These are phyloP conservation scores for Fusarium humuli DNA, from an alignment of 2,329 filamentous ascomycete species.

Conservation along the genomic window DNA sequence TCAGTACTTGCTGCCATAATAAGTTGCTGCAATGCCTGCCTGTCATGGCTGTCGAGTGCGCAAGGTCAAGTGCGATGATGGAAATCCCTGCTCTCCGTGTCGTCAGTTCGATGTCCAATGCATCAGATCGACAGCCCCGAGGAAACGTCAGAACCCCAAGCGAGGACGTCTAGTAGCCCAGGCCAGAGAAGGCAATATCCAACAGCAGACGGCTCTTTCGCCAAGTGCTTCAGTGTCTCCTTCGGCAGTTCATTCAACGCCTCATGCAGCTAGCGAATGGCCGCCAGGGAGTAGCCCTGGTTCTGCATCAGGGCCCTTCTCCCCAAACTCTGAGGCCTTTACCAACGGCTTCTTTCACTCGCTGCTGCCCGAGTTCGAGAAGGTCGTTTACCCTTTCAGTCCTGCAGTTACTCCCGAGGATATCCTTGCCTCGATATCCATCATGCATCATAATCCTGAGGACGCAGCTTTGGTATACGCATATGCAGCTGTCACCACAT, in stretches of 20 bases:
- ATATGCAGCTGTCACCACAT: constrained; percentile 40
- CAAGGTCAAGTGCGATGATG: constrained; percentile 45
- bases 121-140: constrained; percentile 34
- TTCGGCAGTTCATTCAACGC: constrained; percentile 27
- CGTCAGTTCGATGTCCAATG: constrained; percentile 38
- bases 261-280: constrained; percentile 30
- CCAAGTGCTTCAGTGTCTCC: constrained; percentile 35
- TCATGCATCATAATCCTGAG: constrained; percentile 38
- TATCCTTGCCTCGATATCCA: constrained; percentile 32
- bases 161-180: constrained; percentile 39
- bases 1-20: neutral
- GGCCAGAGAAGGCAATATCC: constrained; percentile 33
- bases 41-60: constrained; percentile 44
- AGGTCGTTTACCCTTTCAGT: constrained; percentile 41
- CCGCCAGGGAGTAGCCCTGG: constrained; percentile 31
- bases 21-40: constrained; percentile 28
- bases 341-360: constrained; percentile 34
- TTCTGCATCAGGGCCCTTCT: constrained; percentile 25
- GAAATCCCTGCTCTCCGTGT: constrained; percentile 40
- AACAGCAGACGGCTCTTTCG: constrained; percentile 26
- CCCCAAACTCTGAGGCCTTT: constrained; percentile 30
- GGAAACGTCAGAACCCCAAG: constrained; percentile 41
- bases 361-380: constrained; percentile 36
- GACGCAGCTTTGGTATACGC: constrained; percentile 39
- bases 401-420: constrained; percentile 36